A percentile compares a stretch with the other conserved stretches of the same genome.
Conservation (phyloP, 2,329 filamentous ascomycete species). For the Alternaria sp. region DNA sequence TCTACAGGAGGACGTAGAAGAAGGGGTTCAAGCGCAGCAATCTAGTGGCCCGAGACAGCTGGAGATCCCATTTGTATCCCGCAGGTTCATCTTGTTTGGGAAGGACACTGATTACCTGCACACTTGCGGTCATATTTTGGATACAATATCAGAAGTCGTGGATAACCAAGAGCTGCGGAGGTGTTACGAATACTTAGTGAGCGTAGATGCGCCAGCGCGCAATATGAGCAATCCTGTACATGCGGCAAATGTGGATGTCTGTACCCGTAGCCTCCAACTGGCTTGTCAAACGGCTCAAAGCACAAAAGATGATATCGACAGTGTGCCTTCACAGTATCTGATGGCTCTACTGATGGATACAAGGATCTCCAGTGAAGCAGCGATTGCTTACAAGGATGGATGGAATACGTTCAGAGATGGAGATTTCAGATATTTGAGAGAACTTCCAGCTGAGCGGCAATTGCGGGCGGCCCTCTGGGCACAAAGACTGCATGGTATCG, state of each 20-base stretch:
- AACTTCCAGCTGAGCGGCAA: background rate
- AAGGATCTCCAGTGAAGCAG: background rate
- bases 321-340: background rate
- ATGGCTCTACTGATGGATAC: background rate
- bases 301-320: accelerated
- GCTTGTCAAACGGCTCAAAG: background rate
- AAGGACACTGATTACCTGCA: background rate
- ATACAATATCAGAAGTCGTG: background rate
- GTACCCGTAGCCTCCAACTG: background rate
- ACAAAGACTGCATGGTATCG: accelerated
- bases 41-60: accelerated
- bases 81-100: background rate
- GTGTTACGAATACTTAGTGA: no score
- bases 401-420: background rate
- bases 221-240: background rate
- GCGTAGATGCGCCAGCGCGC: accelerated
- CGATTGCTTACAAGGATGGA: background rate
- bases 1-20: accelerated
- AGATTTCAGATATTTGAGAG: accelerated
- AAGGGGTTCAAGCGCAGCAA: background rate
- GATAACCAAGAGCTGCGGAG: background rate
- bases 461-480: accelerated
- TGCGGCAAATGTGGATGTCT: background rate
- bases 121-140: background rate
- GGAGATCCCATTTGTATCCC: accelerated